Conservation (phyloP, 129 eudicot species). For the Scalesia atractyloides region DNA sequence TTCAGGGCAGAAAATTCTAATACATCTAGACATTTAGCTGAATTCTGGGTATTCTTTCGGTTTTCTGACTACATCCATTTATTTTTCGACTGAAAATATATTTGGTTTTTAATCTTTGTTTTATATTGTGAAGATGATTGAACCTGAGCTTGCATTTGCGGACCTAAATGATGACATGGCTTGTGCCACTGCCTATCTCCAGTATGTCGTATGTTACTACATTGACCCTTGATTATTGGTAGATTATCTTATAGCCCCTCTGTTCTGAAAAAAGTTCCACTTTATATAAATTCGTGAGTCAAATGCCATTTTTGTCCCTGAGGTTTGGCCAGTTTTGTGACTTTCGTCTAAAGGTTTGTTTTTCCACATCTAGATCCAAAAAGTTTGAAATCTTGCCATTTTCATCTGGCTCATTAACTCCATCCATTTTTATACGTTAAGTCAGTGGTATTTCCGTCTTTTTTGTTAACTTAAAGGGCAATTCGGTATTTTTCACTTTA, state of each 20-base stretch:
- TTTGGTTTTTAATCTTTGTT: conserved; percentile 3
- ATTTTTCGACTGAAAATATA: background rate
- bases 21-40: conserved; percentile 96
- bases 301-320: no score
- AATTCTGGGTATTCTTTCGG: conserved; percentile 77
- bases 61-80: conserved; percentile 1
- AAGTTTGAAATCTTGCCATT: no score
- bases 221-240: conserved; percentile 29
- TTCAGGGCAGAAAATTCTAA: conserved; percentile 98
- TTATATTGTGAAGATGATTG: conserved; percentile 75
- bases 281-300: background rate
- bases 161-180: conserved; percentile 99
- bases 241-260: conserved; percentile 26
- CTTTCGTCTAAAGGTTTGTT: no score
- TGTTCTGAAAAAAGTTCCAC: background rate
- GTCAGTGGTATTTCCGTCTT: no score
- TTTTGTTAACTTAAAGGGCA: no score
- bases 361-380: no score
- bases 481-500: no score
- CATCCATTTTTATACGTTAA: no score
- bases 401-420: no score
- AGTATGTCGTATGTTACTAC: conserved; percentile 96
- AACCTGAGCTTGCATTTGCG: conserved; percentile 99
- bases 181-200: conserved; percentile 99
- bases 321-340: no score